These are phyloP conservation scores for Pochonia chlamydosporia DNA, from an alignment of 2,329 filamentous ascomycete species.

Conservation along the genomic window DNA sequence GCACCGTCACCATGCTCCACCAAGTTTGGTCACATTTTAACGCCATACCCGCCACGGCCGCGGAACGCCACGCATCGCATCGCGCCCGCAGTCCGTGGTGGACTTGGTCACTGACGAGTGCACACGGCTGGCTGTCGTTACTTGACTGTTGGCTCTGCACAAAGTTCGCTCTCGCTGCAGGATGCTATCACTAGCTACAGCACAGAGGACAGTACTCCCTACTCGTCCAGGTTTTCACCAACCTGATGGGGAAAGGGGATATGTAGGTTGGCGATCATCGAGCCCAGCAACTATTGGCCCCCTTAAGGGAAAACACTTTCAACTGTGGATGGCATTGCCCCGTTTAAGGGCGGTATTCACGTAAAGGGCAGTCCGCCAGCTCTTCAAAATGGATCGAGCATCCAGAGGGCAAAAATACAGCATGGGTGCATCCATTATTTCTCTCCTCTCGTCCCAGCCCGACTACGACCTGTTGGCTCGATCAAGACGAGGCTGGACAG, in stretches of 20 bases:
- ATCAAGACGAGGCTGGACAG: slow-evolving; percentile 2
- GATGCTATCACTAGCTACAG: too few relatives aligned
- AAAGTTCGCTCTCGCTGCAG: too few relatives aligned
- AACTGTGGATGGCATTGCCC: not conserved
- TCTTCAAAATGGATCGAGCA: not conserved
- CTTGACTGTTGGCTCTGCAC: too few relatives aligned
- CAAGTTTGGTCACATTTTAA: slow-evolving; percentile 8
- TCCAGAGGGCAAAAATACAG: too few relatives aligned
- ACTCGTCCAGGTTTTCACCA: too few relatives aligned
- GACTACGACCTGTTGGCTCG: not conserved
- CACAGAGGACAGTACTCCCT: too few relatives aligned
- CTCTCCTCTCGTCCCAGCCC: too few relatives aligned
- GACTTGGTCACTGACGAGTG: not conserved
- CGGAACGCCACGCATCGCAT: slow-evolving; percentile 3
- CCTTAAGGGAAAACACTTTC: not conserved
- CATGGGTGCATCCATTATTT: not conserved
- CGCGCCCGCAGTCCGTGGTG: not conserved
- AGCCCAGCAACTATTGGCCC: not conserved
- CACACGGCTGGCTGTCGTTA: too few relatives aligned
- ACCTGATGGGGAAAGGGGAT: too few relatives aligned
- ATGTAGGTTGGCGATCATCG: not conserved
- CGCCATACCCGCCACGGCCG: slow-evolving; percentile 13
- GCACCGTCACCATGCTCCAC: slow-evolving; percentile 2
- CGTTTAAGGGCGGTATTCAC: not conserved
- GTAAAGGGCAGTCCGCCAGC: not conserved